Evolutionary conservation across 1,139 yeast genomes (phyloP), one percentile per base, ranked within the genome.

Genomic region (Zygoascus meyerae): DNA sequence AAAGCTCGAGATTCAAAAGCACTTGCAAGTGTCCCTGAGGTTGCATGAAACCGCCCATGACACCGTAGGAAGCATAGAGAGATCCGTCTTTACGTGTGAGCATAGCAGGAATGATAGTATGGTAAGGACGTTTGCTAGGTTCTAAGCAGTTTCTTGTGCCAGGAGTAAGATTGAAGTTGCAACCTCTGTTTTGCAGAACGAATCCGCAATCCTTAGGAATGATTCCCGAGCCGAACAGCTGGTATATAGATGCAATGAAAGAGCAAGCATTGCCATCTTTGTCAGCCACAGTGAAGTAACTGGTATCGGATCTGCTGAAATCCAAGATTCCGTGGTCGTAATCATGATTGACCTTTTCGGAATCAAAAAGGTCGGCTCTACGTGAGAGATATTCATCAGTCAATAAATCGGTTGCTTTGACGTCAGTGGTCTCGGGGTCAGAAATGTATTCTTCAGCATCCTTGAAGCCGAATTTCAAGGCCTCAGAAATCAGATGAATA

Each of bases 31-130:
- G 95, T 1, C 92, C 90, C 54, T 83, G 87, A 2, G 95, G 95
- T 62, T 86, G 95, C 70, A 83, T 85, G 67, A 80, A 86, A 29
- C 92, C 95, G 17, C 95, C 95, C 90, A 85, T 86, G 55, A 84
- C 86, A 31, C 95, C 95, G 58, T 77, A 83, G 2, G 84, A 70
- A 0, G 90, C 90, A 60, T 74, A 82, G 26, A 86, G 66, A 5
- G 69, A 70, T 34, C 69, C 71, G 21, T 54, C 57, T 3, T 69
- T 69, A 10, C 63, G 58, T 5, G 86, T 80, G 32, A 85, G 77
- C 81, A 85, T 76, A 0, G 89, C 87, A 0, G 95, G 95, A 49
- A 86, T 85, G 52, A 86, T 86, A 0, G 95, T 86, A 59, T 86
- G 95, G 64, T 85, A 86, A 0, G 92, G 84, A 51, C 95, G 70